These are phyloP conservation scores for Cenchrus americanus DNA, from an alignment of 176 grass and related monocot species.

Conservation along the genomic window DNA sequence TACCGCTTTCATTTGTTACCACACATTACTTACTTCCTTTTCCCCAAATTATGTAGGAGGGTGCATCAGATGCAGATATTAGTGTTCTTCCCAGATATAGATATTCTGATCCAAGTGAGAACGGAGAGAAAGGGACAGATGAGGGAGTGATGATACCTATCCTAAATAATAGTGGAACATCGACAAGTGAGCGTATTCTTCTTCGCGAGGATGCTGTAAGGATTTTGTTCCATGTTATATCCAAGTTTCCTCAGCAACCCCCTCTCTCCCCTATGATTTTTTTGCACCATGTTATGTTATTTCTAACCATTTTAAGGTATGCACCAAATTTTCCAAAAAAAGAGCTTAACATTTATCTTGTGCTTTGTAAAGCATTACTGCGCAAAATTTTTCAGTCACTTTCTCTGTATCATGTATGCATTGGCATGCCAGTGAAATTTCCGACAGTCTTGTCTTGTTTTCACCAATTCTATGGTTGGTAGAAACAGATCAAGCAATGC, in stretches of 20 bases:
- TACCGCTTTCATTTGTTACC: neutral
- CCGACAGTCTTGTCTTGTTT: neutral
- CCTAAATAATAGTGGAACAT: conserved; percentile 69
- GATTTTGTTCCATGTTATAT: conserved; percentile 34
- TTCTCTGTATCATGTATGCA: neutral
- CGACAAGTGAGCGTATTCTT: conserved; percentile 75
- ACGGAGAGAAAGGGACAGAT: conserved; percentile 59
- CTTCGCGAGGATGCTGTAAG: conserved; percentile 87
- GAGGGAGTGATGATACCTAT: conserved; percentile 93
- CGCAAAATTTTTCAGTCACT: neutral
- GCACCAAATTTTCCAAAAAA: neutral
- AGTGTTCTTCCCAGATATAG: conserved; percentile 86
- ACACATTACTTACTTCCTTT: conserved; percentile 22
- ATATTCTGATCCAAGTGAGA: conserved; percentile 61
- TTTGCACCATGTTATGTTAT: neutral
- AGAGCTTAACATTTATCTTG: neutral
- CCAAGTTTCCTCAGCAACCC: neutral
- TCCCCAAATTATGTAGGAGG: conserved; percentile 57
- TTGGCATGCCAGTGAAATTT: neutral
- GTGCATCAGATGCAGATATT: conserved; percentile 93
- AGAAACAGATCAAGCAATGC: neutral
- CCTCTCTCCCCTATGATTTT: neutral
- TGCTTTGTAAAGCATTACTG: neutral
- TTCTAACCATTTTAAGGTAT: neutral
- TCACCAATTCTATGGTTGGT: neutral